Base-by-base conservation (phyloP, 148 eudicot species). In the Nyssa sinensis region DNA sequence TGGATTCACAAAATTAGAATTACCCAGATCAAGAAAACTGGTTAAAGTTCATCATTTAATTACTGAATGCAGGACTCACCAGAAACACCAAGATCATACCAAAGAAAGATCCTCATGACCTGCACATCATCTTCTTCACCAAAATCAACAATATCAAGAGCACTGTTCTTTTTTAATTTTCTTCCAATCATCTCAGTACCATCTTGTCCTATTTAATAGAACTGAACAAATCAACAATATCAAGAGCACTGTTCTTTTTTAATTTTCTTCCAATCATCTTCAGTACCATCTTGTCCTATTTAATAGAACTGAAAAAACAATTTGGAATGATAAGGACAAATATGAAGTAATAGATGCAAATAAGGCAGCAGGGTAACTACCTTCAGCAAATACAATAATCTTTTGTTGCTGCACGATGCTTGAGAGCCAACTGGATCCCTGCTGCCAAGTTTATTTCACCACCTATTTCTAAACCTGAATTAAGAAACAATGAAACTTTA, bases 121-220 rank as follows among this genome's bases (percentile, higher is more conserved):
- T n/a, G n/a, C n/a, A n/a, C n/a, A n/a, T 87, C 94, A 75, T 89
- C 98, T 70, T 93, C 98, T 85, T 96, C 98, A 53, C 99, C 99
- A 80, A 96, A 96, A 77, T 91, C 85, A 73, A 96, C 96, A 77
- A 96, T 91, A 84, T 93, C 99, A 80, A 93, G 97, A 14, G 99
- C 93, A 68, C 96, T 96, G 71, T 96, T 91, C 92, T 95, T 95
- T 68, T 95, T 95, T 64, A 93, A 75, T 72, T 93, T 96, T 71
- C 89, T 84, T 49, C 99, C 99, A 86, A 96, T 96, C 89, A 83
- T 79, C 88, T 97, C 82, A 96, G 70, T 37, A 79, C 80, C 74
- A 88, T 96, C 70, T 96, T 93, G 51, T 93, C 99, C 75, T 96
- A 83, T 51, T 88, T 91, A 64, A 96, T 95, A 77, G 97, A 97